Percentiles rank a stretch among this genome's conserved stretches.
phyloP scores from a whole-genome alignment of 257 asterid species.

The Solanum microdontum region DNA sequence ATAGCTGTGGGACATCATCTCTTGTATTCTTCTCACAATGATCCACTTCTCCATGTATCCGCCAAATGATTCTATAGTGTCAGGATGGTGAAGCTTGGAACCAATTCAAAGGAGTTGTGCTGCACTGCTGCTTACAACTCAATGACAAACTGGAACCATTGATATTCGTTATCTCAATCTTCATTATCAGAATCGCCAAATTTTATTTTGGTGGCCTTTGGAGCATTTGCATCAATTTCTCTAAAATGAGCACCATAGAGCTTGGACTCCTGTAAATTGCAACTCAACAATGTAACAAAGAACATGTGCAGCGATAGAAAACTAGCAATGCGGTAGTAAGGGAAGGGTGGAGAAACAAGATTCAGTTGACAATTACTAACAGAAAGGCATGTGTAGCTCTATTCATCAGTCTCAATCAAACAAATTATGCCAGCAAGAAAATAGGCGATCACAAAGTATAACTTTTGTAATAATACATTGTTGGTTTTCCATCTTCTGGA shows the following conservation, averaged over 20 bases:
- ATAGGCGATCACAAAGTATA: neutral
- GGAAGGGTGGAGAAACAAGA: neutral
- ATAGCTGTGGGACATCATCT: neutral
- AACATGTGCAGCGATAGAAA: neutral
- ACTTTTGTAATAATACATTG: neutral
- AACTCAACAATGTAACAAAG: neutral
- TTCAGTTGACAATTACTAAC: neutral
- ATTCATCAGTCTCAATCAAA: neutral
- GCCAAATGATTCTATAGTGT: neutral
- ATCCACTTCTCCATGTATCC: neutral
- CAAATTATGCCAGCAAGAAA: neutral
- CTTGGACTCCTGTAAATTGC: conserved; percentile 69
- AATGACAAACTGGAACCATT: neutral
- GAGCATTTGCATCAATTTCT: conserved; percentile 81
- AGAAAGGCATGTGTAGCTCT: neutral
- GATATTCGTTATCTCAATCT: conserved; percentile 21
- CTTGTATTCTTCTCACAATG: neutral
- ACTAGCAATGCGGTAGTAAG: neutral
- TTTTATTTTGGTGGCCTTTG: conserved; percentile 74
- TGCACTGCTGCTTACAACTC: neutral
- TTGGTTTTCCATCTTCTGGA: neutral
- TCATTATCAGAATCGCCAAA: conserved; percentile 69
- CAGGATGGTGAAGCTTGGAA: neutral
- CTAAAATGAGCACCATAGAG: conserved; percentile 91
- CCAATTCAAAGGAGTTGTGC: neutral